Conservation (phyloP, 169 alveolate species). For the Cryptosporidium parvum region DNA sequence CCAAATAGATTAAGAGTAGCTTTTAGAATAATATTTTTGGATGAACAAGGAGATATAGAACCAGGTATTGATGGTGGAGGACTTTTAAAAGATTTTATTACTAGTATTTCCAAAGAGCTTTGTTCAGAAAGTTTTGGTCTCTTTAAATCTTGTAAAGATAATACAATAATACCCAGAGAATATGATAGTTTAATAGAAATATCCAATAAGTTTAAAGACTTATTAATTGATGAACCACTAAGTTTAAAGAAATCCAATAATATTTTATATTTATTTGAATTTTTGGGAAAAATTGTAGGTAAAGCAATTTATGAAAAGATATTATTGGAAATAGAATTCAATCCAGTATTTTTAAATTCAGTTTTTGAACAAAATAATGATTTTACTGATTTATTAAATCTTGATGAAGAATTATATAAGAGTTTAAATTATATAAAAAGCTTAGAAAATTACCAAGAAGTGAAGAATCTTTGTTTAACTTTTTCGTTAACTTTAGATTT, state of each 20-base stretch:
- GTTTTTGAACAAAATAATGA: conserved; percentile 86
- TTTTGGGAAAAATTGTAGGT: conserved; percentile 89
- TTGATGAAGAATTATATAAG: conserved; percentile 81
- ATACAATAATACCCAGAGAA: conserved; percentile 68
- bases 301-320: conserved; percentile 94
- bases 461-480: conserved; percentile 78
- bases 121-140: conserved; percentile 90
- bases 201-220: conserved; percentile 21
- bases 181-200: conserved; percentile 45
- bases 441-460: conserved; percentile 78
- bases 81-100: conserved; percentile 94
- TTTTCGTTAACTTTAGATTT: conserved; percentile 78
- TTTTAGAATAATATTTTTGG: conserved; percentile 88
- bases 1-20: conserved; percentile 77
- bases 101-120: conserved; percentile 87
- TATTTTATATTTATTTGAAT: conserved; percentile 76
- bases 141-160: conserved; percentile 78
- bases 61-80: conserved; percentile 99
- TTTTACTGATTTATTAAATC: conserved; percentile 86
- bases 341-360: conserved; percentile 87
- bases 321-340: conserved; percentile 90
- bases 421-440: conserved; percentile 79
- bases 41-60: conserved; percentile 90
- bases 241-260: neutral
- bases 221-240: neutral